phyloP scores from a whole-genome alignment of 2,329 filamentous ascomycete species.

The Ascochyta clinopodiicola region DNA sequence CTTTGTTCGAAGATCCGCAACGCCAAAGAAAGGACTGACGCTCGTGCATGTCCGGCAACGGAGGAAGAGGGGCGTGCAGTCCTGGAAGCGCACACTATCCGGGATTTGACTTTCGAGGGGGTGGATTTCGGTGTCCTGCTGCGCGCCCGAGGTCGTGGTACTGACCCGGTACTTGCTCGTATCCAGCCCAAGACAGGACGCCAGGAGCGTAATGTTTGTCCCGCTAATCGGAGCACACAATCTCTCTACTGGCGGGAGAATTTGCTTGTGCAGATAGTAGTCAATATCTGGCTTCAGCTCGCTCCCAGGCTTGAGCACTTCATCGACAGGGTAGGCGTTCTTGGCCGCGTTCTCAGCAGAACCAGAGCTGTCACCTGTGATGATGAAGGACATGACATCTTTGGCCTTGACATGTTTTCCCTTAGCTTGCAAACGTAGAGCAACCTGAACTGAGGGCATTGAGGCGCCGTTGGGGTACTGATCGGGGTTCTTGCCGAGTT shows the following conservation, averaged over 20 bases:
- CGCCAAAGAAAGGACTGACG: conserved; percentile 76
- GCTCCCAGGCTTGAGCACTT: conserved; percentile 79
- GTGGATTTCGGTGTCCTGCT: conserved; percentile 65
- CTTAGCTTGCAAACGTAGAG: conserved; percentile 82
- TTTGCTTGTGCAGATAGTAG: conserved; percentile 98
- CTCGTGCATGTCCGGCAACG: conserved; percentile 83
- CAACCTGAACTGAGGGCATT: conserved; percentile 98
- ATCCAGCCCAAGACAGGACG: conserved; percentile 92
- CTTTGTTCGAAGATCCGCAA: conserved; percentile 52
- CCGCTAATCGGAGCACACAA: conserved; percentile 94
- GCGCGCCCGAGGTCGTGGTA: conserved; percentile 59
- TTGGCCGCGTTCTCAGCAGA: conserved; percentile 75
- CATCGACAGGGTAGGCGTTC: conserved; percentile 85
- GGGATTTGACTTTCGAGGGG: conserved; percentile 94
- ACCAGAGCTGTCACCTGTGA: conserved; percentile 74
- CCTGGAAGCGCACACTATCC: conserved; percentile 85
- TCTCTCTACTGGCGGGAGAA: conserved; percentile 96
- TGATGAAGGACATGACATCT: conserved; percentile 95
- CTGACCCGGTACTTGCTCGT: conserved; percentile 82
- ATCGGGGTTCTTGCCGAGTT: conserved; percentile 90
- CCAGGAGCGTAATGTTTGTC: conserved; percentile 87
- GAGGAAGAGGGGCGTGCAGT: conserved; percentile 77
- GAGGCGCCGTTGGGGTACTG: conserved; percentile 94
- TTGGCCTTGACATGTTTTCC: conserved; percentile 90
- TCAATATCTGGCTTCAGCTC: conserved; percentile 88